Conservation (phyloP, 768 basidiomycete species). For the Xanthoconium purpureum region DNA sequence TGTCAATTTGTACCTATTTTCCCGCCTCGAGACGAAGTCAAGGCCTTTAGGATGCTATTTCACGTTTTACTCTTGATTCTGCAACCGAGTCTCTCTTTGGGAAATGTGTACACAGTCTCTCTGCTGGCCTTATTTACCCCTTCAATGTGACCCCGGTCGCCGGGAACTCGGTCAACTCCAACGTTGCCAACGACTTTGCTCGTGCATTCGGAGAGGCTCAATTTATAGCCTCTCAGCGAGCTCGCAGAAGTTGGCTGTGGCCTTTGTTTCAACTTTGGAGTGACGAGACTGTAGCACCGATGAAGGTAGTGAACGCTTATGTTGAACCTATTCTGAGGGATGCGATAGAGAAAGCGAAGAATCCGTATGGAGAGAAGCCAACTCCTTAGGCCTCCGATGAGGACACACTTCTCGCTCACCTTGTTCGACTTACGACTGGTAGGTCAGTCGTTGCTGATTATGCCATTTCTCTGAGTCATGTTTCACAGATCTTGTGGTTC, state of each 20-base stretch:
- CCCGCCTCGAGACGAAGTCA: not conserved
- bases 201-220: conserved; percentile 50
- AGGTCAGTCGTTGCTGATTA: conserved; percentile 4
- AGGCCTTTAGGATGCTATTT: conserved; percentile 47
- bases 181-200: conserved; percentile 43
- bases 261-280: conserved; percentile 46
- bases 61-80: conserved; percentile 63
- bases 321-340: conserved; percentile 41
- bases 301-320: conserved; percentile 3
- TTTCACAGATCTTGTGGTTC: conserved; percentile 23
- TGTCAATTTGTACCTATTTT: not conserved
- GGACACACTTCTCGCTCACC: conserved; percentile 53
- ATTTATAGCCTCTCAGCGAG: conserved; percentile 39
- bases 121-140: conserved; percentile 51
- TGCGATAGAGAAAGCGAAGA: conserved; percentile 44
- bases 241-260: conserved; percentile 49
- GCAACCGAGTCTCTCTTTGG: conserved; percentile 69
- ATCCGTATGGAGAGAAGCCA: conserved; percentile 18
- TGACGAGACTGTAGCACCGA: not conserved
- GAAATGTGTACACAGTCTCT: conserved; percentile 50
- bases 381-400: conserved; percentile 37
- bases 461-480: conserved; percentile 14
- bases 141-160: conserved; percentile 30
- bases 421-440: conserved; percentile 50
- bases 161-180: conserved; percentile 21